A percentile compares a stretch with the other conserved stretches of the same genome.
Conservation (phyloP, 176 grass and related monocot genomes). For the Ensete glaucum region DNA sequence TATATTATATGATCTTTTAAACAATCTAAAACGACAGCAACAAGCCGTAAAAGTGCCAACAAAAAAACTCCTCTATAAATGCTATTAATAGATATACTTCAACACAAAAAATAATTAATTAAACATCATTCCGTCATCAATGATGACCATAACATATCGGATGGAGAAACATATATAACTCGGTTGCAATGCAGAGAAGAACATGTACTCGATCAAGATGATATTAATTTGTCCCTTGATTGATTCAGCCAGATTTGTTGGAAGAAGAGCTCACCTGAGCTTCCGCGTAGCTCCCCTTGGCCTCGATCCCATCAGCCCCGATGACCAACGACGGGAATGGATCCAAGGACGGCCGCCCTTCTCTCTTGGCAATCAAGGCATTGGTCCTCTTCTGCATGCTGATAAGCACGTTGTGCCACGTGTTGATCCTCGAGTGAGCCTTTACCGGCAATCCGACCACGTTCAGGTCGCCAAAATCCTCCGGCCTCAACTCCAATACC, state of each 20-base stretch:
- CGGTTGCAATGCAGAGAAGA: neutral
- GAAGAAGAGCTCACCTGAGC: slow-evolving; percentile 55
- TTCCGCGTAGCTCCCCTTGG: slow-evolving; percentile 78
- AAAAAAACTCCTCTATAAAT: too few relatives aligned
- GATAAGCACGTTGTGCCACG: slow-evolving; percentile 88
- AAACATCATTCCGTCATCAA: too few relatives aligned
- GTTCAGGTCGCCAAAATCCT: slow-evolving; percentile 53
- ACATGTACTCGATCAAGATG: neutral
- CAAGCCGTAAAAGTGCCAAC: too few relatives aligned
- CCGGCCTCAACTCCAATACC: slow-evolving; percentile 47
- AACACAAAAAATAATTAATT: too few relatives aligned
- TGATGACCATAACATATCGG: too few relatives aligned
- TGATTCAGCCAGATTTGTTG: neutral
- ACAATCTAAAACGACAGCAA: too few relatives aligned
- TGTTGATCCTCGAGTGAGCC: slow-evolving; percentile 55
- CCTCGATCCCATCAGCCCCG: slow-evolving; percentile 44
- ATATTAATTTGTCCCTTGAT: neutral
- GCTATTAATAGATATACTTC: too few relatives aligned
- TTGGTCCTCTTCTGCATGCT: slow-evolving; percentile 87
- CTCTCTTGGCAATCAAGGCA: slow-evolving; percentile 38
- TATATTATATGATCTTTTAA: neutral
- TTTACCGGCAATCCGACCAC: slow-evolving; percentile 30
- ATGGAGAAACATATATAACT: neutral
- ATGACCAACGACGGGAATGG: slow-evolving; percentile 92
- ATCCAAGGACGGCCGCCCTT: slow-evolving; percentile 43